Conservation (phyloP, 2,329 filamentous ascomycete species). For the Trichoderma pleuroti region DNA sequence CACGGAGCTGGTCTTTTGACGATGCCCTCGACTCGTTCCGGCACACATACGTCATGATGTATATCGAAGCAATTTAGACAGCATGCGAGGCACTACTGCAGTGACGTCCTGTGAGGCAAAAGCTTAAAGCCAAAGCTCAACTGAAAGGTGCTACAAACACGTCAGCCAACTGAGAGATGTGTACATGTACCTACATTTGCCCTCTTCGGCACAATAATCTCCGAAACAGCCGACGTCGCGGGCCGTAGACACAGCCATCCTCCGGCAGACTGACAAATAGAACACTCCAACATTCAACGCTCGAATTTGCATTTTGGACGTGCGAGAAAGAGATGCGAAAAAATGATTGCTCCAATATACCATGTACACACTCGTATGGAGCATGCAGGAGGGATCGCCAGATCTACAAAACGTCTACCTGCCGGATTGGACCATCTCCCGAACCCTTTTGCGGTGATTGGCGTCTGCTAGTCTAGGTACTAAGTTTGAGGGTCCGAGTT, state of each 20-base stretch:
- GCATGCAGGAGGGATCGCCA: neutral
- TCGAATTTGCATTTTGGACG: neutral
- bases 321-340: neutral
- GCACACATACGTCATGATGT: neutral
- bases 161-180: neutral
- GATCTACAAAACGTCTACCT: neutral
- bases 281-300: neutral
- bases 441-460: slow-evolving; percentile 8
- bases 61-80: neutral
- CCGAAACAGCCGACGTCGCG: neutral
- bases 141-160: neutral
- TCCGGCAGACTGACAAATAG: neutral
- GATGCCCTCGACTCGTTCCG: neutral
- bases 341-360: neutral
- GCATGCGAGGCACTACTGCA: neutral
- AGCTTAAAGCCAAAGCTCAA: neutral
- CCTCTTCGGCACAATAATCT: neutral
- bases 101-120: neutral
- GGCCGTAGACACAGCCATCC: neutral
- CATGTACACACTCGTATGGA: neutral
- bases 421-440: slow-evolving; percentile 12
- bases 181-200: neutral
- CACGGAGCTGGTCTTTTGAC: neutral
- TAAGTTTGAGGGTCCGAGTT: neutral
- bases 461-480: neutral